Percentiles rank a stretch among this genome's conserved stretches.
These are phyloP conservation scores for Xylaria nigripes DNA, from an alignment of 495 filamentous ascomycete genomes.

Conservation along the genomic window DNA sequence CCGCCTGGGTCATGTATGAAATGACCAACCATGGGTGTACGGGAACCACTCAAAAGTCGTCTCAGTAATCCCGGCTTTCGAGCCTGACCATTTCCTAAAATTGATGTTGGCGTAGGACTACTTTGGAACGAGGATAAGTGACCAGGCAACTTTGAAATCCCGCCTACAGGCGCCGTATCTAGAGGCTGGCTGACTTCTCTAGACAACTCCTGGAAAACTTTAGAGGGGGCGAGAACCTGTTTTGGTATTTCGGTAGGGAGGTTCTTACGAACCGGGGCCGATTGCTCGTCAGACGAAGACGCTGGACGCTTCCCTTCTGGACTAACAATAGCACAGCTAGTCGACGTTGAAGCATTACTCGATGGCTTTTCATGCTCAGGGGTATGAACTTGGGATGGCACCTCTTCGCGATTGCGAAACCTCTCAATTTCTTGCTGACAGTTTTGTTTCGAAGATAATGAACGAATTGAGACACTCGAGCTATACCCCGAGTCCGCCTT, in stretches of 20 bases:
- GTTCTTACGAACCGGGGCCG: background rate
- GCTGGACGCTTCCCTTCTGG: background rate
- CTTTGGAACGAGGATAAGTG: background rate
- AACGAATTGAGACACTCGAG: constrained; percentile 43
- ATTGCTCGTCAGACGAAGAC: background rate
- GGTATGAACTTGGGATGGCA: background rate
- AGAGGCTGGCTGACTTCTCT: background rate
- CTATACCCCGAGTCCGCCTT: constrained; percentile 53
- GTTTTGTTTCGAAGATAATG: constrained; percentile 25
- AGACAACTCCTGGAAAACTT: background rate
- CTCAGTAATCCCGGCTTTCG: constrained; percentile 33
- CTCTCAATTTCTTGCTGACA: background rate
- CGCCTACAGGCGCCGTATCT: background rate
- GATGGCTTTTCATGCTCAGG: background rate
- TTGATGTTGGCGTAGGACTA: background rate
- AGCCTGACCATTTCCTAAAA: constrained; percentile 26
- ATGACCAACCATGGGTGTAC: constrained; percentile 24
- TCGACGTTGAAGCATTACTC: background rate
- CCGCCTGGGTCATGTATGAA: constrained; percentile 24
- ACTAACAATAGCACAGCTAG: background rate
- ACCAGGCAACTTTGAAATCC: background rate
- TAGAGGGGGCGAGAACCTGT: background rate
- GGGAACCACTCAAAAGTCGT: constrained; percentile 32
- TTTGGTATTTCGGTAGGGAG: background rate
- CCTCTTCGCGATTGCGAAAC: background rate